phyloP scores from a whole-genome alignment of 2,329 filamentous ascomycete genomes.

The Verticillium longisporum region DNA sequence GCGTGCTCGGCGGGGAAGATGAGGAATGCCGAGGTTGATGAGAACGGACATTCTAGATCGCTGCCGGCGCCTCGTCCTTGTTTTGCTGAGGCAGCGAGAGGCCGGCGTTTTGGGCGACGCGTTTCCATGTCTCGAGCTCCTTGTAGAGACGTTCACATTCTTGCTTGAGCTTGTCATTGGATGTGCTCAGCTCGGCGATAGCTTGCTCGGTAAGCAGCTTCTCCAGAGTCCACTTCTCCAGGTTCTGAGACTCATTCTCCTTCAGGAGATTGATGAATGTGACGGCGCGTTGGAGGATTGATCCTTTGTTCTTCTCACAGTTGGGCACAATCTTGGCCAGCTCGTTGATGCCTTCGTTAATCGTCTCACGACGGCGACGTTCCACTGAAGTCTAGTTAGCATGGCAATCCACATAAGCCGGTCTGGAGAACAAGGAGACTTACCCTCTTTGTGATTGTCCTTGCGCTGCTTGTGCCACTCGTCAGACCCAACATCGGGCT shows the following conservation, averaged over 20 bases:
- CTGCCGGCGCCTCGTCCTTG: slow-evolving; percentile 10
- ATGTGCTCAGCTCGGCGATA: slow-evolving; percentile 78
- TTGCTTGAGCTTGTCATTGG: slow-evolving; percentile 78
- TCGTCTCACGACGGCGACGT: slow-evolving; percentile 90
- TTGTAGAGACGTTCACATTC: slow-evolving; percentile 74
- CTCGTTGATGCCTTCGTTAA: slow-evolving; percentile 98
- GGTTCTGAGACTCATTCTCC: slow-evolving; percentile 88
- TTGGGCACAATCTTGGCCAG: slow-evolving; percentile 95
- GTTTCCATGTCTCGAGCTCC: slow-evolving; percentile 75
- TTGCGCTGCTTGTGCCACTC: slow-evolving; percentile 98
- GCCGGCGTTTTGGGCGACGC: slow-evolving; percentile 54
- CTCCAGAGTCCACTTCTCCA: slow-evolving; percentile 88
- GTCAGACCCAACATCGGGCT: slow-evolving; percentile 88
- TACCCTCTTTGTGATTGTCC: slow-evolving; percentile 98
- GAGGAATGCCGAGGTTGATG: not conserved
- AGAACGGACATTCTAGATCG: slow-evolving; percentile 8
- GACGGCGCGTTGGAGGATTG: slow-evolving; percentile 87
- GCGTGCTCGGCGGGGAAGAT: not conserved
- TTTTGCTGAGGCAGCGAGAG: slow-evolving; percentile 32
- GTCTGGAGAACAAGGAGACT: slow-evolving; percentile 17
- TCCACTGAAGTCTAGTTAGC: slow-evolving; percentile 59
- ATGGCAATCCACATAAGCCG: not conserved
- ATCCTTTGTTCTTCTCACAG: slow-evolving; percentile 98
- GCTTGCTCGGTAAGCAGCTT: slow-evolving; percentile 87
- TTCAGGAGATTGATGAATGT: slow-evolving; percentile 92